Evolutionary conservation across 176 grass and related monocot species (phyloP), one percentile per base, ranked within the genome.

Genomic region (Otatea glauca): DNA sequence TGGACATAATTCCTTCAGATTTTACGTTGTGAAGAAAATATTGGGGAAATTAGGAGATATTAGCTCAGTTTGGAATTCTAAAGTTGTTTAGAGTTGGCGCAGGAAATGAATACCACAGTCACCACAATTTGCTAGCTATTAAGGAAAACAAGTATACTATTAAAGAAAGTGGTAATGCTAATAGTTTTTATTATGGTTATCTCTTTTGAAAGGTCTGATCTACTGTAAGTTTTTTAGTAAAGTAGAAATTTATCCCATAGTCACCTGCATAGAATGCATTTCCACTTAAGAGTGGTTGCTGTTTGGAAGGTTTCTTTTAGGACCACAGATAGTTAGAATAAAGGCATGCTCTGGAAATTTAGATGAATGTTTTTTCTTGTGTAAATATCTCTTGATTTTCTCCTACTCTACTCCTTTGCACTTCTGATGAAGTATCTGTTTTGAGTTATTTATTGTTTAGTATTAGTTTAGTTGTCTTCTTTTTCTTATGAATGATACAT

Each of bases 341-440:
- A 65, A 20, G 9, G 44, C 14, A 5, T 62, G 47, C 39, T 75
- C 49, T 45, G 47, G 7, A 64, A 34, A 78, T 43, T 69, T 38
- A 76, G 39, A 60, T 1, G 4, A n/a, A 7, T 35, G 27, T 63
- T 49, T 77, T 27, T 12, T 41, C 6, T 14, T 47, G 29, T 62
- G 6, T 67, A 39, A 61, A 70, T 29, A 43, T 77, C 35, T 82
- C 21, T 65, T 6, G 5, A 48, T 3, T 76, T 25, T 54, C 27
- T 25, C 21, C 65, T 37, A 13, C 42, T 41, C 2, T 18, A n/a
- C 16, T 67, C 29, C 17, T 62, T 84, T 60, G 13, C 13, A 25
- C 3, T 41, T 61, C 50, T 56, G 12, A 60, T 85, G 11, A 38
- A 81, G 66, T 85, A 73, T 65, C 65, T 68, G 73, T 67, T 48